Evolutionary conservation across 306 rosid genomes (phyloP).

Genomic region (Cicer yamashitae): DNA sequence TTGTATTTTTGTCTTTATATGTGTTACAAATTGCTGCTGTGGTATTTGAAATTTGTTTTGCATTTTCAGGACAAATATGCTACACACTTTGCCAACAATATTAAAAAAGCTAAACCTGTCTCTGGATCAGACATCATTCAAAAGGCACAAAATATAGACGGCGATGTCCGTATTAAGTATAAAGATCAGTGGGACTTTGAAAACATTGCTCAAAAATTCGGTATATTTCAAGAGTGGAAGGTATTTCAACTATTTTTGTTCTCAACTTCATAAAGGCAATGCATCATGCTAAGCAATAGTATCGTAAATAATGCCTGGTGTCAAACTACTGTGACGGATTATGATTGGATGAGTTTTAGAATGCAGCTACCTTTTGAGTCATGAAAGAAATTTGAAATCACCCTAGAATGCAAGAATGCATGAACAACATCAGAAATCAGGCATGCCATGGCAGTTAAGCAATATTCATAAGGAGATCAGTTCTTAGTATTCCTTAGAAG

Average conservation of each 20-base stretch:
- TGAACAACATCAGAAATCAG: constrained; percentile 17
- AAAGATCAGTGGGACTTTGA: constrained; percentile 71
- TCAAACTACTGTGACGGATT: neutral
- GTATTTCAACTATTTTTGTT: constrained; percentile 51
- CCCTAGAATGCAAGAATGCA: neutral
- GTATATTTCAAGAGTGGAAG: constrained; percentile 98
- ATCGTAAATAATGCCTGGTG: constrained; percentile 21
- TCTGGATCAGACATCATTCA: constrained; percentile 71
- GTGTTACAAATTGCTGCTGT: constrained; percentile 31
- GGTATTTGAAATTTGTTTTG: constrained; percentile 37
- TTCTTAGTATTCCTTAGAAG: neutral
- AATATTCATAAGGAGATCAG: constrained; percentile 10
- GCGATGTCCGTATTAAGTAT: constrained; percentile 77
- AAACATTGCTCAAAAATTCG: constrained; percentile 77
- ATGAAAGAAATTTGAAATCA: constrained; percentile 23
- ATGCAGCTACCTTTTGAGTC: neutral
- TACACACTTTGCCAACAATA: constrained; percentile 63
- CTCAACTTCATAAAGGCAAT: constrained; percentile 13
- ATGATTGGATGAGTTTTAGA: constrained; percentile 15
- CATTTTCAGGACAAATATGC: constrained; percentile 68
- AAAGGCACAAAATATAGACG: constrained; percentile 71
- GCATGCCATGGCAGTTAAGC: constrained; percentile 37
- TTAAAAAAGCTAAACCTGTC: constrained; percentile 74
- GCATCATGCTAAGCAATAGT: constrained; percentile 5
- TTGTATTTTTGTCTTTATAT: constrained; percentile 25